Evolutionary conservation across 306 rosid genomes (phyloP).

Genomic region (Pterocarpus santalinus): DNA sequence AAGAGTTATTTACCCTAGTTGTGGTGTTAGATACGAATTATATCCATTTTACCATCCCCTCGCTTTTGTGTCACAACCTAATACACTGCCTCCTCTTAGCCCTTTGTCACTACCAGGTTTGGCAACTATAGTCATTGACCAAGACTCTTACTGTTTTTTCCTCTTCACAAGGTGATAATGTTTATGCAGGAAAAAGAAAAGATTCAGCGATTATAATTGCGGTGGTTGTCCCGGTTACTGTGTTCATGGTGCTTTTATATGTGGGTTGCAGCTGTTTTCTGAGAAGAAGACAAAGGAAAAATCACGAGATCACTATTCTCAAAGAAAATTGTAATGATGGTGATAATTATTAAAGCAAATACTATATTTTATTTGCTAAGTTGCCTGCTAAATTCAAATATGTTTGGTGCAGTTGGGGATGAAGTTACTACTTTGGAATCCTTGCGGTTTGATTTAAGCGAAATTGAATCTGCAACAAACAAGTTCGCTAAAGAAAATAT

Average conservation of each 20-base stretch:
- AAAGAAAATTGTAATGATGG: constrained; percentile 39
- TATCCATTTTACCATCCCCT: neutral
- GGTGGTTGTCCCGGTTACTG: neutral
- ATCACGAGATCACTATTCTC: constrained; percentile 6
- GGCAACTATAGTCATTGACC: neutral
- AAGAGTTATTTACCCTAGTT: constrained; percentile 42
- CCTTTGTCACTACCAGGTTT: constrained; percentile 10
- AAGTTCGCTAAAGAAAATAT: constrained; percentile 21
- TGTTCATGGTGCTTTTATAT: neutral
- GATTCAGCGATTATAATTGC: neutral
- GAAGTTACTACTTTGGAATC: constrained; percentile 35
- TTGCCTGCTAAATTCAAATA: neutral
- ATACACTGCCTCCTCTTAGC: too few species aligned
- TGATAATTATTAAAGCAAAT: too few species aligned
- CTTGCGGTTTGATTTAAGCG: constrained; percentile 46
- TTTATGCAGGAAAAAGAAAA: constrained; percentile 40
- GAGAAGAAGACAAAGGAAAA: constrained; percentile 20
- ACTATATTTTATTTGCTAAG: neutral
- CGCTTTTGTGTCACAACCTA: too few species aligned
- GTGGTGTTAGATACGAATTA: constrained; percentile 26
- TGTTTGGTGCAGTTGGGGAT: constrained; percentile 18
- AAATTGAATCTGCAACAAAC: constrained; percentile 48
- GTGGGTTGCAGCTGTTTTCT: constrained; percentile 19
- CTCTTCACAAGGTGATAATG: neutral
- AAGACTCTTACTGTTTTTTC: neutral